Base-by-base conservation (phyloP, 108 stramenopile genomes). In the Cyclotella sp. region DNA sequence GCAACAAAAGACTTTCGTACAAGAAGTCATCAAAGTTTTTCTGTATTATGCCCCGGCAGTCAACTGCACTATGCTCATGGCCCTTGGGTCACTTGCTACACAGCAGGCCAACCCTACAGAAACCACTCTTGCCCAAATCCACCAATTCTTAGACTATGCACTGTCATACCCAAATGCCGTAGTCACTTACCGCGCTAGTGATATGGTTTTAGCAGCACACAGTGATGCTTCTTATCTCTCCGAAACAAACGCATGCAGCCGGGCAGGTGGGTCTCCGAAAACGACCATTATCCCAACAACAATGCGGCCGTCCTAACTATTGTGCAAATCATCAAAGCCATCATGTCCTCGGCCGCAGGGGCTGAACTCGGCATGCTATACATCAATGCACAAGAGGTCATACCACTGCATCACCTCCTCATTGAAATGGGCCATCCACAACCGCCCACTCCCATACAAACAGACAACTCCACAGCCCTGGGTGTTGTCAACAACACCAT, bases 361-460 rank as follows among this genome's bases (percentile, higher is more conserved):
- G 84, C 84, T 9, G 87, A 88, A 60, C 41, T 77, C 3, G 83
- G 79, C 2, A 82, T 64, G 9, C 57, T 73, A 4, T 87, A 63
- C 71, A 18, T 63, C 51, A 87, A 87, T 53, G 72, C 70, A 52
- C 52, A 81, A 70, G 78, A 57, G 19, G 78, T 67, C 30, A 15
- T 54, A 10, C 27, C 52, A 3, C 51, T 72, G 16, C 73, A 73
- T 15, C 21, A 21, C 24, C 29, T 72, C n/a, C 74, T 79, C 18
- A 28, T 29, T 29, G 70, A 79, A 51, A 59, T 28, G 26, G 66
- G 81, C 63, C 79, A 84, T 45, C 76, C 9, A 3, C 49, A 51
- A 51, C 49, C 49, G 3, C 49, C 49, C n/a, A 51, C 3, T 18
- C 87, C 87, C 13, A 65, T 82, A 14, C 58, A 59, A 59, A 59